These are phyloP conservation scores for Colletotrichum noveboracense DNA, from an alignment of 2,329 filamentous ascomycete species.

Conservation along the genomic window DNA sequence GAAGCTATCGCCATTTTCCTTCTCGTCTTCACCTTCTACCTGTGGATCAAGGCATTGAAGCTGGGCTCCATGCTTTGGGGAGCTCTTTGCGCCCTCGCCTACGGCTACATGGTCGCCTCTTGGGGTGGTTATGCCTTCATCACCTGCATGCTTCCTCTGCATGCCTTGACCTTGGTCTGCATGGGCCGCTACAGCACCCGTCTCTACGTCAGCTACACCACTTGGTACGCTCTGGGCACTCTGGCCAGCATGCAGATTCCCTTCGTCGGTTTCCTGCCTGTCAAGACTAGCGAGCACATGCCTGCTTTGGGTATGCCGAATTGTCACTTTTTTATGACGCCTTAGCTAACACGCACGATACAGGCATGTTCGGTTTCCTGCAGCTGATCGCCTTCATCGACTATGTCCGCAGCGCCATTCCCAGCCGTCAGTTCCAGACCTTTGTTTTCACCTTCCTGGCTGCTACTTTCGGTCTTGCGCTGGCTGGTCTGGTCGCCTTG, in stretches of 20 bases:
- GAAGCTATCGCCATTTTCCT: slow-evolving; percentile 99
- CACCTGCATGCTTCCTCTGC: slow-evolving; percentile 93
- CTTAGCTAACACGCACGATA: slow-evolving; percentile 18
- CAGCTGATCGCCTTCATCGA: slow-evolving; percentile 93
- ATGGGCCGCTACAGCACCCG: slow-evolving; percentile 97
- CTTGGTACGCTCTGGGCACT: slow-evolving; percentile 96
- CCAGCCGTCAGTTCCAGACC: slow-evolving; percentile 92
- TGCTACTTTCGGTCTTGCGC: slow-evolving; percentile 73
- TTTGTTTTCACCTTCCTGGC: slow-evolving; percentile 81
- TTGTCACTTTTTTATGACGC: not conserved
- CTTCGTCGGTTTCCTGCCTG: slow-evolving; percentile 95
- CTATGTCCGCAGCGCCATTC: slow-evolving; percentile 86
- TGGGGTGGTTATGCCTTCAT: slow-evolving; percentile 99
- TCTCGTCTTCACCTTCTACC: slow-evolving; percentile 96
- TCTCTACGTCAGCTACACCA: slow-evolving; percentile 95
- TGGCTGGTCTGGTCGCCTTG: slow-evolving; percentile 81
- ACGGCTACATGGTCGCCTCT: slow-evolving; percentile 99
- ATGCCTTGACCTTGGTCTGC: slow-evolving; percentile 90
- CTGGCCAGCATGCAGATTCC: slow-evolving; percentile 99
- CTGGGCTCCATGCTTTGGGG: slow-evolving; percentile 97
- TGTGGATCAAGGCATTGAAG: slow-evolving; percentile 99
- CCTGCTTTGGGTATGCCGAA: slow-evolving; percentile 78
- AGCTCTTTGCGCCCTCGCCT: slow-evolving; percentile 91
- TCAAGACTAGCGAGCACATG: slow-evolving; percentile 99
- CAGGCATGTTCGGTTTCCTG: slow-evolving; percentile 92